Base-by-base conservation (phyloP, 176 grass and related monocot species). In the Oryza nivara region DNA sequence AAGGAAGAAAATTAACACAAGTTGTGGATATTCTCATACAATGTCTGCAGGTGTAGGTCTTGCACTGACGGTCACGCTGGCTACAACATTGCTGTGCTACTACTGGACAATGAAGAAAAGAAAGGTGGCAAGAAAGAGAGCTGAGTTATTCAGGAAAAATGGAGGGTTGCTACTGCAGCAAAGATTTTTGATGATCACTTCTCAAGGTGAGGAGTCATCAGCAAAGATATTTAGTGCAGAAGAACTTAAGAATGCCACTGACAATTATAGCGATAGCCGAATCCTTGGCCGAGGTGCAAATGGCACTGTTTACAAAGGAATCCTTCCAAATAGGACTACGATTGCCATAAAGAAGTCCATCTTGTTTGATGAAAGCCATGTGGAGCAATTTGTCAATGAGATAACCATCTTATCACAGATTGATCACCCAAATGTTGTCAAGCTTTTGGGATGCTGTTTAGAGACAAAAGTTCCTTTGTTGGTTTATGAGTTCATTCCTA, bases 401-500 rank as follows among this genome's bases (percentile, higher is more conserved):
- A 85, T 92, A 0, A 54, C 83, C 68, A 88, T 92, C 4, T 78
- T 92, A 30, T 92, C 86, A 0, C 86, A 88, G 51, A 80, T 46
- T 35, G 65, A 81, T 40, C 91, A 92, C 5, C 84, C 41, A 6
- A 89, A 92, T 48, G 87, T 92, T 63, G 91, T 92, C 73, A 89
- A 87, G 60, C 77, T 90, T 65, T 43, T 92, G 68, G 91, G 91
- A 1, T 92, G 91, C 4, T 92, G 91, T 40, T n/a, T 90, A 48
- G 91, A 92, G 67, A 78, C 68, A 9, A 22, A 70, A 64, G 87
- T 92, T 14, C 91, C 91, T 0, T 38, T 90, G 41, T 10, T 90
- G 61, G 91, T 90, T n/a, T 92, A 90, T 68, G 91, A 93, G 63
- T 93, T 79, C 82, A 58, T 93, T 78, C 70, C 88, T 22, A 93